These are phyloP conservation scores for Gynochthodes officinalis DNA, from an alignment of 257 asterid species.

Conservation along the genomic window DNA sequence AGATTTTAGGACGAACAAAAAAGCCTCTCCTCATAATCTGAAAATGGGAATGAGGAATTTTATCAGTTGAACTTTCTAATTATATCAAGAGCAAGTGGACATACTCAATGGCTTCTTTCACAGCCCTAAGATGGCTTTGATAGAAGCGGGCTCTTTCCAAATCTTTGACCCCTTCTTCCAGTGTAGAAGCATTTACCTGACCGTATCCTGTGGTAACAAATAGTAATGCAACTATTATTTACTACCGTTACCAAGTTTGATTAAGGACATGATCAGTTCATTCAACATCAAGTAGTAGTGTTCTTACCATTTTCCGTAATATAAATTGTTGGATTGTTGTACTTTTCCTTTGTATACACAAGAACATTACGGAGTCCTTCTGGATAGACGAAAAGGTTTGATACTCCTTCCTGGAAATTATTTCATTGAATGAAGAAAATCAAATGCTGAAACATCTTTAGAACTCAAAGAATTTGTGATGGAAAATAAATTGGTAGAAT, in stretches of 20 bases:
- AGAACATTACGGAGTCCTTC: conserved; percentile 14
- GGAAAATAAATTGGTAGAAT: no score
- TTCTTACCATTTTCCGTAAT: conserved; percentile 8
- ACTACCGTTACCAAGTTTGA: no score
- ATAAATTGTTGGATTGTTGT: conserved; percentile 12
- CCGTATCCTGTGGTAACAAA: conserved; percentile 9
- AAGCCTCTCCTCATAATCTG: no score
- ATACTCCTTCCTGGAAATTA: conserved; percentile 8
- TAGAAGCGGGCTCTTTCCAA: conserved; percentile 19
- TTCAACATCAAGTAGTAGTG: no score
- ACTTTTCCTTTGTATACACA: conserved; percentile 15
- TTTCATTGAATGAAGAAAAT: not conserved
- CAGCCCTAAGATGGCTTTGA: conserved; percentile 35
- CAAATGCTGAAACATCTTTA: no score
- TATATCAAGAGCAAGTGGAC: not conserved
- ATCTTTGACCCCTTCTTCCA: conserved; percentile 19
- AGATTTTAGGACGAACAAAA: no score
- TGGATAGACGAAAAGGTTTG: not conserved
- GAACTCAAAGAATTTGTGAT: no score
- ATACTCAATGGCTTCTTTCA: conserved; percentile 44
- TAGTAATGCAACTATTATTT: not conserved
- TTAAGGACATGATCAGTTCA: no score
- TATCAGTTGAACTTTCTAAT: not conserved
- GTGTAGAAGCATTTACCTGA: conserved; percentile 7
- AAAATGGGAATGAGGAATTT: no score